Base-by-base conservation (phyloP, 345 rosid species). In the Heritiera littoralis region DNA sequence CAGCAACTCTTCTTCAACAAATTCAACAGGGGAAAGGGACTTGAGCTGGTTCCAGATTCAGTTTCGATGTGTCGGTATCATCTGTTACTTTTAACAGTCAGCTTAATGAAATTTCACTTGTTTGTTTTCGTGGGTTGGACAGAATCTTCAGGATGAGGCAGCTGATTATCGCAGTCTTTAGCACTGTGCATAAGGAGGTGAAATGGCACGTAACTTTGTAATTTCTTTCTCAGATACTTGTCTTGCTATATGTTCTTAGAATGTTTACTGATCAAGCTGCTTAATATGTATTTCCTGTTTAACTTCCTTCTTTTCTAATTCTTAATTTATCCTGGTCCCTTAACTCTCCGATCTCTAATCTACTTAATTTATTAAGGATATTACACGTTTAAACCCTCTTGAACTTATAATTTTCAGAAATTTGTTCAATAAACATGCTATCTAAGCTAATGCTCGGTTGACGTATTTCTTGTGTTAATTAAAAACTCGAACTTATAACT, bases 1-100 rank as follows among this genome's bases (percentile, higher is more conserved):
- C 73, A 68, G 73, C 73, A 68, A 18, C 55, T 64, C 97, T 95
- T 83, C 98, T 95, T 84, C 96, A 95, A 76, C 99, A 93, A 83
- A 91, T 95, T 81, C 98, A 95, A 84, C 95, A 89, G 78, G 90
- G 92, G 54, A 93, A 92, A 86, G 91, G 91, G 15, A 23, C 55
- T 30, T 71, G 75, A 71, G 30, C 59, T 28, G 59, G 12, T 70
- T 9, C 11, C 3, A 15, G 74, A 48, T 70, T 13, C 74, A 48
- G 48, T 18, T 49, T 49, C 15, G 4, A 70, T 14, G 43, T 35
- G 45, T 71, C 0, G 58, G 55, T 35, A 35, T 14, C 38, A 23
- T 69, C 41, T 14, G 10, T 30, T 30, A 71, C 41, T 71, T 30
- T 49, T 28, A 49, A 51, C 40, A 48, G 3, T 54, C 32, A 70